Evolutionary conservation across 2,329 filamentous ascomycete genomes (phyloP), one percentile per base, ranked within the genome.

Genomic region (Phaeosphaeria sp.): DNA sequence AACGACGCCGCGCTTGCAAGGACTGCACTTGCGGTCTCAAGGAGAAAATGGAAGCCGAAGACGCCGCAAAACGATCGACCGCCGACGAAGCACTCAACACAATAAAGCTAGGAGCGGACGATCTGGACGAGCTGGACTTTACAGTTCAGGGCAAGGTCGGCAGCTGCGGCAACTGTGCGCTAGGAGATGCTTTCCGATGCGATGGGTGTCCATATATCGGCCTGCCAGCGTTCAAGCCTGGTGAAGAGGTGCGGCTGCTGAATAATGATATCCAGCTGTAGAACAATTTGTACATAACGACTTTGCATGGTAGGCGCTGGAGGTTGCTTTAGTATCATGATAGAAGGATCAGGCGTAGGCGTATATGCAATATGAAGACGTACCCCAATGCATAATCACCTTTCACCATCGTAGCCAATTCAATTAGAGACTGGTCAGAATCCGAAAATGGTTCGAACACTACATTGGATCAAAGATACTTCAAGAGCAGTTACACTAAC

Each of bases 81-180:
- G 90, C 90, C 30, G 89, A 92, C 71, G 80, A 81, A 47, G 80
- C 80, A 2, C 83, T 92, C 48, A 86, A 88, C 72, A 83, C 87
- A 20, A 81, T 92, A 61, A 91, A 90, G 78, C 83, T 97, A 51
- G 87, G 85, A 50, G 82, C 87, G 0, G 89, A 92, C 69, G 95
- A 99, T 74, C 65, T 99, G 49, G 88, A 87, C 51, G 94, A 98
- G 78, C 85, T 98, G 9, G 95, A 99, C 78, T 98, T 99, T 74
- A 99, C 95, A 0, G 92, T 98, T n/a, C 86, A 96, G 78, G 95
- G 95, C 68, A 98, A 97, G 82, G 91, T 94, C 6, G 94, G 95
- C 54, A 96, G 91, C 18, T 99, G 95, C 77, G 92, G 92, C 25
- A 97, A 94, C 79, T 98, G 95, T 78, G 90, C 93, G 25, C 84